phyloP scores from a whole-genome alignment of 108 stramenopile genomes.

The Craspedostauros australis region DNA sequence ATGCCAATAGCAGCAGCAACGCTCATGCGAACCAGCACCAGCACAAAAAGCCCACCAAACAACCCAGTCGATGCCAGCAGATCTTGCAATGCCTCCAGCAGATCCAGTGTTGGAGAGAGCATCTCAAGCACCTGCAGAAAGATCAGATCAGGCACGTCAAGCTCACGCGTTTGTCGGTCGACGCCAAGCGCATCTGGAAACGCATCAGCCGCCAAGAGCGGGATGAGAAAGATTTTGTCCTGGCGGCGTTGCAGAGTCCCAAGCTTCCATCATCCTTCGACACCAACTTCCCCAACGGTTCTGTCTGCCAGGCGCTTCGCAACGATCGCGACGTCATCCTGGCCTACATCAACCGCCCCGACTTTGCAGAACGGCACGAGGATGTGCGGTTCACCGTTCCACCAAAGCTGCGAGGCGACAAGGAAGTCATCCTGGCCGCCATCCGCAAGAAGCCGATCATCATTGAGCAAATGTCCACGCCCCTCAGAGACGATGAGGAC shows the following conservation, averaged over 20 bases:
- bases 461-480: slow-evolving; percentile 10
- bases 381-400: slow-evolving; percentile 19
- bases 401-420: slow-evolving; percentile 13
- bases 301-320: slow-evolving; percentile 10
- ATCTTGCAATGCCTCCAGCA: slow-evolving; percentile 26
- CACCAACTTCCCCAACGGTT: slow-evolving; percentile 13
- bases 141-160: slow-evolving; percentile 22
- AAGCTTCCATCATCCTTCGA: slow-evolving; percentile 12
- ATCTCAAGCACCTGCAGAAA: slow-evolving; percentile 17
- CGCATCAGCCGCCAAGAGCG: slow-evolving; percentile 3
- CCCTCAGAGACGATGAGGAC: slow-evolving; percentile 18
- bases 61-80: slow-evolving; percentile 14
- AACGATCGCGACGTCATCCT: slow-evolving; percentile 20
- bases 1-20: background rate
- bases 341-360: slow-evolving; percentile 9
- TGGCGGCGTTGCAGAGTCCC: slow-evolving; percentile 19
- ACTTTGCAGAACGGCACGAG: slow-evolving; percentile 6
- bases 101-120: slow-evolving; percentile 18
- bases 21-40: background rate
- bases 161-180: slow-evolving; percentile 15
- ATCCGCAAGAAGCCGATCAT: slow-evolving; percentile 2
- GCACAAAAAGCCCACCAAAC: too few relatives aligned
- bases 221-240: slow-evolving; percentile 16
- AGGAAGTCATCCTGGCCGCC: slow-evolving; percentile 17
- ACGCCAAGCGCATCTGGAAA: slow-evolving; percentile 13